Evolutionary conservation across 1,284 basidiomycete species (phyloP).

Genomic region (Fomes fomentarius): DNA sequence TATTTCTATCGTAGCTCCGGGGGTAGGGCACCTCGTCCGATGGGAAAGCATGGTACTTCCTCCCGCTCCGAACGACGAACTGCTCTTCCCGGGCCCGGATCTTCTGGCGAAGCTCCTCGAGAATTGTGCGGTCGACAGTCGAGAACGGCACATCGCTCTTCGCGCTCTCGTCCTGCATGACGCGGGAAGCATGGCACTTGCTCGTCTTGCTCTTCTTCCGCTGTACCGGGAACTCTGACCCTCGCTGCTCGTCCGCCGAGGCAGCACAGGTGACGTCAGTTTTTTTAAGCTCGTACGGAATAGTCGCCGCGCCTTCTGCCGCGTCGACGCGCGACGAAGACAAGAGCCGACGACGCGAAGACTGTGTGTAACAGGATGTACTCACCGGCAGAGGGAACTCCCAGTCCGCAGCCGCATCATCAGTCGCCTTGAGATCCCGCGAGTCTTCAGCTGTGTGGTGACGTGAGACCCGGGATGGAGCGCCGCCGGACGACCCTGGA

Average conservation of each 20-base stretch:
- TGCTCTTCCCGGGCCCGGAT: constrained; percentile 54
- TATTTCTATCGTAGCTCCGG: constrained; percentile 59
- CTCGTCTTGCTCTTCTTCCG: constrained; percentile 29
- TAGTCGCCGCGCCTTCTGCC: background rate
- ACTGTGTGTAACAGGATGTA: too few relatives aligned
- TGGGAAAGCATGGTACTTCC: constrained; percentile 58
- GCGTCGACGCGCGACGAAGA: background rate
- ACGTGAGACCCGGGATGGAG: background rate
- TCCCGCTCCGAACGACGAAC: constrained; percentile 54
- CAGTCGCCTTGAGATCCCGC: background rate
- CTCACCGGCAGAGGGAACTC: constrained; percentile 24
- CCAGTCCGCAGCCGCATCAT: constrained; percentile 18
- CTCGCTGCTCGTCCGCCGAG: constrained; percentile 13
- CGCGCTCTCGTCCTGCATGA: constrained; percentile 21
- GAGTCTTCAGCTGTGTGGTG: constrained; percentile 2
- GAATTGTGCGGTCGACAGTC: constrained; percentile 60
- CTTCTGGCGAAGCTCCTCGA: constrained; percentile 55
- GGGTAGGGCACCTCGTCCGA: constrained; percentile 64
- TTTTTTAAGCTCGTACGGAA: too few relatives aligned
- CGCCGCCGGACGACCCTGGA: constrained; percentile 20
- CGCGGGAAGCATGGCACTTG: constrained; percentile 9
- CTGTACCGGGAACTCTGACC: constrained; percentile 25
- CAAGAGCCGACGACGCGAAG: background rate
- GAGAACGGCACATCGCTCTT: constrained; percentile 42
- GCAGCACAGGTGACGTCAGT: constrained; percentile 6